Evolutionary conservation across 495 filamentous ascomycete genomes (phyloP).

Genomic region (Penicillium antarcticum): DNA sequence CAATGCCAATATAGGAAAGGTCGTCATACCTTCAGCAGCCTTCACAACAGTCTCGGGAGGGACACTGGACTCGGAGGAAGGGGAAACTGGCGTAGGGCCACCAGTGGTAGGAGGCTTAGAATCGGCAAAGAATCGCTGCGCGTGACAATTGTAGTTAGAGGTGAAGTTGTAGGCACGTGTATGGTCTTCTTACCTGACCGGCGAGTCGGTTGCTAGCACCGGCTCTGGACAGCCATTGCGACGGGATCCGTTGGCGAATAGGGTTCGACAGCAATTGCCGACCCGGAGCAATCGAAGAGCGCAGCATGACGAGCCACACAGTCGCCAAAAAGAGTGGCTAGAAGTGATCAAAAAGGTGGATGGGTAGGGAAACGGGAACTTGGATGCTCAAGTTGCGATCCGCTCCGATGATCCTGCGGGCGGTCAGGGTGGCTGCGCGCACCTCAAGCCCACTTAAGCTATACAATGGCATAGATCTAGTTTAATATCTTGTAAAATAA

Average conservation of each 20-base stretch:
- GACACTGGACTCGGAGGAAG: conserved; percentile 52
- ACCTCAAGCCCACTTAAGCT: conserved; percentile 1
- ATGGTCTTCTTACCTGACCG: conserved; percentile 39
- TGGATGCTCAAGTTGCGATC: conserved; percentile 41
- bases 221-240: conserved; percentile 46
- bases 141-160: conserved; percentile 1
- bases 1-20: conserved; percentile 13
- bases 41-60: conserved; percentile 60
- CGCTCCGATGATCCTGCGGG: conserved; percentile 42
- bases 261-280: conserved; percentile 43
- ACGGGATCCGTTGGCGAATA: conserved; percentile 40
- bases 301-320: conserved; percentile 50
- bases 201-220: conserved; percentile 41
- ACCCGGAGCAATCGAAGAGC: conserved; percentile 44
- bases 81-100: conserved; percentile 39
- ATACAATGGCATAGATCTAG: neutral
- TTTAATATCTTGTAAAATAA: neutral
- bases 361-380: conserved; percentile 35
- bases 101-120: conserved; percentile 31
- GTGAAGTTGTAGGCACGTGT: conserved; percentile 1
- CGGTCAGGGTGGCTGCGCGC: conserved; percentile 23
- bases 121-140: conserved; percentile 46
- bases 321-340: conserved; percentile 32
- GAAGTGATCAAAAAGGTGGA: conserved; percentile 25
- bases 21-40: conserved; percentile 46